Base-by-base conservation (phyloP, 164 flowering plant genomes). In the Vitis labrusca region DNA sequence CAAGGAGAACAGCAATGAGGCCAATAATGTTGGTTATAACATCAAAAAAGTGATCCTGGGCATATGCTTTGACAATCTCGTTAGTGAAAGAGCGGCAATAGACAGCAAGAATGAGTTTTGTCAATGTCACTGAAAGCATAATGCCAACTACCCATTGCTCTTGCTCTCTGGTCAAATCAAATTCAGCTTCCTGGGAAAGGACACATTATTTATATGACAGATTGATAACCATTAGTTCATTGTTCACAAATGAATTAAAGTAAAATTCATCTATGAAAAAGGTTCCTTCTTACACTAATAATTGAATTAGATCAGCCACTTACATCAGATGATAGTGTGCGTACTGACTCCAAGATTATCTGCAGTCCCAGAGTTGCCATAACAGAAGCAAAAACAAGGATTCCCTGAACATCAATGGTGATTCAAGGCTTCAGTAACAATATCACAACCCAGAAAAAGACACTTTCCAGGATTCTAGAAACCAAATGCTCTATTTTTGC, bases 361-460 rank as follows among this genome's bases (percentile, higher is more conserved):
- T 93, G 97, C 83, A 93, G 77, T 50, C 98, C 98, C 37, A 91
- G 79, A 9, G 98, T 93, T 3, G 98, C 97, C 98, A 93, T 93
- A 59, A 93, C 97, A 68, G 97, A 89, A 50, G 98, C 98, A 83
- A 93, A 93, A 47, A 93, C 98, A 74, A 93, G 91, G 70, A 93
- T 93, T 49, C 98, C 98, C 97, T 93, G 85, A 82, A 82, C 32
- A 51, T 50, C n/a, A 27, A 16, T 16, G 32, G 27, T 37, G 44
- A 37, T 37, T 65, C 29, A 2, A 30, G 13, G 30, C 27, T n/a
- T 10, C 44, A 37, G 0, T 37, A 5, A 37, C 44, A 37, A 23
- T 37, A 37, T 37, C 44, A 37, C 44, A 37, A 37, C 5, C 44
- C 44, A 37, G 44, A 6, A 37, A 37, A 37, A 6, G 44, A 37